These are phyloP conservation scores for Geotrichum reessii DNA, from an alignment of 1,139 yeast species.

Conservation along the genomic window DNA sequence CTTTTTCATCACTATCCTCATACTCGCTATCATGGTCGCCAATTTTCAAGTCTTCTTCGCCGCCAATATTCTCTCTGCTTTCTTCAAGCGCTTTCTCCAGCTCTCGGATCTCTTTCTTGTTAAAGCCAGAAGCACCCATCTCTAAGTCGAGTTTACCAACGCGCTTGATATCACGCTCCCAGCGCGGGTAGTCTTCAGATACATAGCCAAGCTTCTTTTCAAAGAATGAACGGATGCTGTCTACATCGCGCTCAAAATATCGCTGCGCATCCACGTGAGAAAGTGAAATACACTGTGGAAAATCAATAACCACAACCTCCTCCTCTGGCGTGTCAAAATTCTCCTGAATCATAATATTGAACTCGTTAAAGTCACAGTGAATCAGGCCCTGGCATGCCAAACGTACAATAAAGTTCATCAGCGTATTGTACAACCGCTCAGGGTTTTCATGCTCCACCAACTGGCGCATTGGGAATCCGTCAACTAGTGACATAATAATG, in stretches of 20 bases:
- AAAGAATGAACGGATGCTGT: conserved; percentile 80
- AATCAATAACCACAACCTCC: conserved; percentile 82
- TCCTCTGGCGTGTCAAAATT: conserved; percentile 48
- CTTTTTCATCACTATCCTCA: conserved; percentile 35
- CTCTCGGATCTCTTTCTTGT: conserved; percentile 65
- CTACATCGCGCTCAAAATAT: conserved; percentile 87
- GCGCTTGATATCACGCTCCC: conserved; percentile 68
- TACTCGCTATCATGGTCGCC: conserved; percentile 38
- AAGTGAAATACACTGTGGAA: conserved; percentile 95
- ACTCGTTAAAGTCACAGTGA: conserved; percentile 96
- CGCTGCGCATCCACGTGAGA: conserved; percentile 84
- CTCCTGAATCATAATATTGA: conserved; percentile 81
- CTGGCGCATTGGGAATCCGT: conserved; percentile 86
- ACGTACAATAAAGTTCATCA: conserved; percentile 80
- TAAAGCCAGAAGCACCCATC: conserved; percentile 88
- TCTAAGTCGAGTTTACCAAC: conserved; percentile 66
- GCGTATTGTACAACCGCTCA: conserved; percentile 66
- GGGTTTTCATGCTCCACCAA: conserved; percentile 63
- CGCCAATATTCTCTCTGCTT: conserved; percentile 46
- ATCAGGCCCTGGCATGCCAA: conserved; percentile 84
- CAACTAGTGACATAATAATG: conserved; percentile 85
- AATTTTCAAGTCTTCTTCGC: conserved; percentile 36
- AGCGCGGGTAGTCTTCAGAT: conserved; percentile 77
- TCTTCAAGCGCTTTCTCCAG: conserved; percentile 65
- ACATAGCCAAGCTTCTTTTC: conserved; percentile 67